Conservation (phyloP, 2,329 filamentous ascomycete genomes). For the Aureobasidium uvarum region DNA sequence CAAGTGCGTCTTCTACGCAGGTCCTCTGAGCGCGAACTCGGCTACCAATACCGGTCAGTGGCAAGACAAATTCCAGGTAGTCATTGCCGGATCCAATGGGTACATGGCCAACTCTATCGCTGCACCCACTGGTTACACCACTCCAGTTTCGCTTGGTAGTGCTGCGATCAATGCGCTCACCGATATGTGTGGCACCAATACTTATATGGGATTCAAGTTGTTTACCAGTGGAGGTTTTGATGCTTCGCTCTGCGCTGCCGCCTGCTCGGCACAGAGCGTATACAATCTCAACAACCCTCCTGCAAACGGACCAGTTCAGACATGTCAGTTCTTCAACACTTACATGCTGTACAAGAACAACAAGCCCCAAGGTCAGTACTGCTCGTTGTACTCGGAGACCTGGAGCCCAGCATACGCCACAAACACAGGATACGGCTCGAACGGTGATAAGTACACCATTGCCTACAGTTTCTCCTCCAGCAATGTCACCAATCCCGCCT, state of each 20-base stretch:
- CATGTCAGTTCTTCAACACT: not conserved
- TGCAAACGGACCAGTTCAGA: not conserved
- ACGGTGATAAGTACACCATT: slow-evolving; percentile 25
- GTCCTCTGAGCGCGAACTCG: no score
- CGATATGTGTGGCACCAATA: slow-evolving; percentile 32
- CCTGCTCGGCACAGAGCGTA: slow-evolving; percentile 30
- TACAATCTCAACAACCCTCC: slow-evolving; percentile 29
- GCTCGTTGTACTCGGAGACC: slow-evolving; percentile 29
- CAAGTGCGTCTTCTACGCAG: no score
- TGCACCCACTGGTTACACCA: no score
- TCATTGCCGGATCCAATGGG: no score
- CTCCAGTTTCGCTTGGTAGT: no score
- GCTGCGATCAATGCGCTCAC: slow-evolving; percentile 33
- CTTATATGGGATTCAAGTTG: slow-evolving; percentile 33
- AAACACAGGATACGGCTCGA: slow-evolving; percentile 26
- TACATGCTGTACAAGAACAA: not conserved
- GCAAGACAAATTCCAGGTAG: no score
- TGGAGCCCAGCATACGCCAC: slow-evolving; percentile 30
- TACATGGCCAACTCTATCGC: no score
- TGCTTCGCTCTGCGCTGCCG: slow-evolving; percentile 35
- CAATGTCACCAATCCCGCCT: not conserved
- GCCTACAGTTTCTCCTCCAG: not conserved
- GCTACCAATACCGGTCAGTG: no score
- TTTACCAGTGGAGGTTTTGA: slow-evolving; percentile 37
- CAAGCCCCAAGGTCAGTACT: not conserved